phyloP scores from a whole-genome alignment of 495 filamentous ascomycete species.

The Evernia prunastri region DNA sequence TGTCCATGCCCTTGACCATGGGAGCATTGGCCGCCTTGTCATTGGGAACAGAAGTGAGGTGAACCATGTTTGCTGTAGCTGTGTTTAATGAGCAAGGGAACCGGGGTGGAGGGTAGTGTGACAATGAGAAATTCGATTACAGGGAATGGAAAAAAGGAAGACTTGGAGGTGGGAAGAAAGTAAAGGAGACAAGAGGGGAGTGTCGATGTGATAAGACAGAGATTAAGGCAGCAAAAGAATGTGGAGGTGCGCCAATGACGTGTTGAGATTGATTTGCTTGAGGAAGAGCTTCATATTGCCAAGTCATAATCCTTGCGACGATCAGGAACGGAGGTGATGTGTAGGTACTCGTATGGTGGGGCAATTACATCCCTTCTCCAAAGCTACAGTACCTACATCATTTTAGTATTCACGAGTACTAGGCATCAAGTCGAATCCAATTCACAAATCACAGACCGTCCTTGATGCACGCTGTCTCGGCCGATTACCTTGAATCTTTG shows the following conservation, averaged over 20 bases:
- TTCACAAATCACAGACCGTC: not conserved
- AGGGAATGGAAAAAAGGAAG: not conserved
- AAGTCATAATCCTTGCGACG: constrained; percentile 6
- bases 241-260: not conserved
- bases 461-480: not conserved
- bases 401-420: too few relatives aligned
- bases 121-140: not conserved
- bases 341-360: not conserved
- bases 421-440: too few relatives aligned
- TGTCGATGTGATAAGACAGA: not conserved
- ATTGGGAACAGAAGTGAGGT: constrained; percentile 51
- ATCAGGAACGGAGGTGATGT: not conserved
- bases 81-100: too few relatives aligned
- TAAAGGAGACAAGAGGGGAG: too few relatives aligned
- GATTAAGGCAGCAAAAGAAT: too few relatives aligned
- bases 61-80: constrained; percentile 54
- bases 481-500: not conserved
- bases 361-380: not conserved
- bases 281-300: constrained; percentile 19
- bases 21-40: constrained; percentile 40
- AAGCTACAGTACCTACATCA: too few relatives aligned
- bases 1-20: constrained; percentile 40
- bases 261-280: not conserved
- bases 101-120: not conserved
- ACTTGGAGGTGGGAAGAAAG: not conserved